phyloP scores from a whole-genome alignment of 2,329 filamentous ascomycete genomes.

The Rugonectria rugulosa region DNA sequence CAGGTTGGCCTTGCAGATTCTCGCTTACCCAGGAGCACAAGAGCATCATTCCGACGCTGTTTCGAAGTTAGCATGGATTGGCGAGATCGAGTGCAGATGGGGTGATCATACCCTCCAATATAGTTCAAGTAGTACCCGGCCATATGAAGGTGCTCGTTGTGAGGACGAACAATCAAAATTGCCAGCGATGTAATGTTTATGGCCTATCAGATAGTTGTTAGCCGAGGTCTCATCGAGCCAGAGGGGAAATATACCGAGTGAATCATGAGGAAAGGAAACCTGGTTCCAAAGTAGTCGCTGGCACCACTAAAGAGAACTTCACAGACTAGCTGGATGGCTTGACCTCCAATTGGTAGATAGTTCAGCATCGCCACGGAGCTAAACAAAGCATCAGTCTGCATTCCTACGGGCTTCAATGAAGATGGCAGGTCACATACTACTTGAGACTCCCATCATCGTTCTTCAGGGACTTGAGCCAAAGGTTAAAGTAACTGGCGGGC shows the following conservation, averaged over 20 bases:
- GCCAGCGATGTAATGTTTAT: slow-evolving; percentile 20
- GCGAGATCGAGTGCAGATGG: background rate
- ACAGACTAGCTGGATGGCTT: slow-evolving; percentile 11
- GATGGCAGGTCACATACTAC: background rate
- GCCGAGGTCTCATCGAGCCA: background rate
- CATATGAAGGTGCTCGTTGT: slow-evolving; percentile 15
- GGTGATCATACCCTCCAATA: slow-evolving; percentile 12
- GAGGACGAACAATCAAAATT: slow-evolving; percentile 15
- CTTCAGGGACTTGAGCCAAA: slow-evolving; percentile 9
- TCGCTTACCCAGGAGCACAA: slow-evolving; percentile 7
- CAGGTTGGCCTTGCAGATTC: background rate
- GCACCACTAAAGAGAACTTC: slow-evolving; percentile 15
- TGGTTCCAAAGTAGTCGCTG: slow-evolving; percentile 15
- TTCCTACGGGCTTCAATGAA: background rate
- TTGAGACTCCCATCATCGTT: background rate
- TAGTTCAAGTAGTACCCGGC: slow-evolving; percentile 23
- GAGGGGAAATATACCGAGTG: slow-evolving; percentile 3
- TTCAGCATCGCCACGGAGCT: slow-evolving; percentile 18
- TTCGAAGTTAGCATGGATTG: background rate
- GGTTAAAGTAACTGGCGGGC: slow-evolving; percentile 4
- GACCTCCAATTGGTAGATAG: slow-evolving; percentile 17
- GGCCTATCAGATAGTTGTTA: background rate
- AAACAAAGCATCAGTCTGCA: background rate
- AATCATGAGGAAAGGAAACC: slow-evolving; percentile 12
- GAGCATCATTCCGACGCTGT: slow-evolving; percentile 5